These are phyloP conservation scores for Aethionema arabicum DNA, from an alignment of 345 rosid species.

Conservation along the genomic window DNA sequence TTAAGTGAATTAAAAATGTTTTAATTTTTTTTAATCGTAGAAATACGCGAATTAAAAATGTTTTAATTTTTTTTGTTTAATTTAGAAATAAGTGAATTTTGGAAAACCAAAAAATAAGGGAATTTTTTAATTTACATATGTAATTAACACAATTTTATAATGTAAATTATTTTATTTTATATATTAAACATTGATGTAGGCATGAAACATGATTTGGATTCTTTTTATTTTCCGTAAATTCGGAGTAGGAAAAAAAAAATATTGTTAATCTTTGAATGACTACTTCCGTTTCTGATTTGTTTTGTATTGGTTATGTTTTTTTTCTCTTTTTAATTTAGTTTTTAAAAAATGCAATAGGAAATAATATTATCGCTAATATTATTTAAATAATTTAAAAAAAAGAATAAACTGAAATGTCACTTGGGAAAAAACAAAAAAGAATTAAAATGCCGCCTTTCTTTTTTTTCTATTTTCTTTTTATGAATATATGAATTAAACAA, in stretches of 20 bases:
- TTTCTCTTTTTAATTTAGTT: neutral
- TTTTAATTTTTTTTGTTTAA: too few relatives aligned
- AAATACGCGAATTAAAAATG: too few relatives aligned
- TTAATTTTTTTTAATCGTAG: too few relatives aligned
- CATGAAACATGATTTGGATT: constrained; percentile 32
- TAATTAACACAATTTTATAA: neutral
- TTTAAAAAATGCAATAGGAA: neutral
- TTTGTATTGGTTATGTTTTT: constrained; percentile 11
- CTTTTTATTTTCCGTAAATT: constrained; percentile 13
- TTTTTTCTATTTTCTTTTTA: too few relatives aligned
- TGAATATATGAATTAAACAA: too few relatives aligned
- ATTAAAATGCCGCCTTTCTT: too few relatives aligned
- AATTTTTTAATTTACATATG: too few relatives aligned
- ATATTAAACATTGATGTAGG: constrained; percentile 17
- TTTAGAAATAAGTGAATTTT: too few relatives aligned
- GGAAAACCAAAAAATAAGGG: too few relatives aligned
- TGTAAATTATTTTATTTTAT: neutral
- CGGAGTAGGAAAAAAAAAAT: constrained; percentile 15
- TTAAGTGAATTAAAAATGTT: too few relatives aligned
- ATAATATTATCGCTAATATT: too few relatives aligned
- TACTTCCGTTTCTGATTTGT: constrained; percentile 23
- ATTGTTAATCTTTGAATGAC: constrained; percentile 26
- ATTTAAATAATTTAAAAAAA: neutral
- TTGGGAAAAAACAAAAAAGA: neutral
- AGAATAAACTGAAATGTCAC: too few relatives aligned